Evolutionary conservation across 116 monocot species (phyloP), one percentile per base, ranked within the genome.

Genomic region (Phalaenopsis hybrid): DNA sequence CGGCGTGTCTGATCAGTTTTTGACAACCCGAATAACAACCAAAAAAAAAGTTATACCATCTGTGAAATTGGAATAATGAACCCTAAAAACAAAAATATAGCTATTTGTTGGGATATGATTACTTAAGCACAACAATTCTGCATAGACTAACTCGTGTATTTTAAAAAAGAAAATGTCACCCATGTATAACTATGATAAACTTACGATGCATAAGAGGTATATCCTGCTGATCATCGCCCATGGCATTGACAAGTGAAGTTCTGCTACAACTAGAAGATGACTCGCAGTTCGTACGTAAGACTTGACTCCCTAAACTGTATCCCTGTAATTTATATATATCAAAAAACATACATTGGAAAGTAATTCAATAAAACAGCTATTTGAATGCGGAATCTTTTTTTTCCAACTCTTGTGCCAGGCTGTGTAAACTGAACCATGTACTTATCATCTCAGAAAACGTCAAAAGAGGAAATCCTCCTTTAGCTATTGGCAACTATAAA

Each of bases 261-360:
- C 12, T 10, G 37, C 37, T 72, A 72, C 72, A 28, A 11, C 12
- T 28, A 8, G 72, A 33, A 12, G 72, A 72, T 37, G 72, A 72
- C 33, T 72, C 75, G 45, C 45, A 45, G 15, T 45, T 33, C 75
- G 18, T 20, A 75, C 4, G 75, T n/a, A 34, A 75, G 18, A 31
- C 4, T 46, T 75, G 44, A 34, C 3, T 4, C 6, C 73, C 73
- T 46, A 46, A 46, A 46, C 46, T 73, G 16, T 73, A 41, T 5
- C 75, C 44, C 75, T 75, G 75, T 17, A 75, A 75, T 75, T 75
- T 75, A 44, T 75, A 31, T 31, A 31, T 75, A 0, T 28, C 28
- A 44, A 45, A 11, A 41, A 33, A 73, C 9, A 37, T 73, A 73
- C 41, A 73, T 12, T 73, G 1, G 25, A 51, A 51, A 52, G 12